Base-by-base conservation (phyloP, 2,329 filamentous ascomycete genomes). In the Hypomyces perniciosus region DNA sequence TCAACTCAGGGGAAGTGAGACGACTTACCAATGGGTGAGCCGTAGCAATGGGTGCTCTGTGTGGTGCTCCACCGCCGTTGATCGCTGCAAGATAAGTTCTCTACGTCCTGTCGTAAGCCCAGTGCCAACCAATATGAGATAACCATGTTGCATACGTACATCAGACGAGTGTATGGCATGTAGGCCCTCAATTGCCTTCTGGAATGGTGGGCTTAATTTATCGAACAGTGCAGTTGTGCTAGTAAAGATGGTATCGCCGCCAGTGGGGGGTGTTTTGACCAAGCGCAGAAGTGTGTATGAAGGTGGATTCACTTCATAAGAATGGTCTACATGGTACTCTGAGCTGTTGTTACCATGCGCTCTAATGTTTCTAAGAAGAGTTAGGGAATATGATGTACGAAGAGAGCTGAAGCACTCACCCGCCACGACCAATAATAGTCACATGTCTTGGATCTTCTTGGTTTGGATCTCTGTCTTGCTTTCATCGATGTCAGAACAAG, bases 401-500 rank as follows among this genome's bases (percentile, higher is more conserved):
- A n/a, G 33, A 10, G 40, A 27, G 12, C 7, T 37, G 6, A 20
- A 20, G 13, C 4, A 31, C 51, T 13, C 35, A 53, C 51, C 51
- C 51, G 30, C 47, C 51, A 29, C 51, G 51, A 13, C 51, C 51
- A 39, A 53, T 53, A 43, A 53, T 53, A n/a, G 51, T 53, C n/a
- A 53, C 51, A 6, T 53, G 51, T 28, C 12, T 46, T 10, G 51
- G 51, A 9, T 53, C 51, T 33, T 53, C 47, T 10, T 53, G 51
- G 33, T 53, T 53, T 44, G 51, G 51, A 8, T 53, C 51, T 46
- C 47, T 44, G 9, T 53, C 51, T 53, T 53, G 51, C 51, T 53
- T 46, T 28, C 12, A 20, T 12, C 13, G 2, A 30, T 8, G 44
- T 46, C 2, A 46, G 44, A 46, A 46, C 8, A 35, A 33, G 8